Base-by-base conservation (phyloP, 2,329 filamentous ascomycete species). In the Orbilia quercus region DNA sequence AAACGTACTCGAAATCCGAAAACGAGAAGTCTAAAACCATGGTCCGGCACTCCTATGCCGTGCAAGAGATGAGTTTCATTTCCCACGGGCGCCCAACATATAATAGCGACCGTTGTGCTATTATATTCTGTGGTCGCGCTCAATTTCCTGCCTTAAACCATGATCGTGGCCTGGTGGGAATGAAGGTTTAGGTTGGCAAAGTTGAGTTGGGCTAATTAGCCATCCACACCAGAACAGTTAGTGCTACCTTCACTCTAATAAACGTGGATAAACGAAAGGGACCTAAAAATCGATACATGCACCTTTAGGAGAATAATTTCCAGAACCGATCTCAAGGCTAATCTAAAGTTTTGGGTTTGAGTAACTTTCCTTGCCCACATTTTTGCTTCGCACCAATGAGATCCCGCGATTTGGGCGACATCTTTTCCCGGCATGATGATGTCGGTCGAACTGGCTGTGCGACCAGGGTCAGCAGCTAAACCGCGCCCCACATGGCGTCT, bases 61-160 rank as follows among this genome's bases (percentile, higher is more conserved):
- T 65, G 57, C 69, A 45, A 66, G 69, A 66, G 60, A 73, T 73
- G 69, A 73, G 60, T 73, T 73, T 73, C 69, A 73, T 73, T 73
- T 73, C 60, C 69, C 69, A 66, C 31, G 66, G 53, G 66, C 58
- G 66, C 66, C 58, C 60, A 73, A 72, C n/a, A 47, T 73, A 66
- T 73, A 57, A 72, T 72, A 64, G 38, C 47, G 34, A 65, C 51
- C 47, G 50, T 57, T 51, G 42, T 59, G 53, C 53, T 64, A 72
- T n/a, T n/a, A n/a, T n/a, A n/a, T n/a, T n/a, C n/a, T 73, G 45
- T 14, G 60, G 31, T 38, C 28, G 45, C 60, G n/a, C n/a, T n/a
- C 42, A 73, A 73, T 73, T 66, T 73, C 69, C 53, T 73, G 54
- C 54, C n/a, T 65, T 28, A 31, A 73, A 73, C 69, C 69, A 66